Evolutionary conservation across 2,329 filamentous ascomycete genomes (phyloP).

Genomic region (Stachybotrys elegans): DNA sequence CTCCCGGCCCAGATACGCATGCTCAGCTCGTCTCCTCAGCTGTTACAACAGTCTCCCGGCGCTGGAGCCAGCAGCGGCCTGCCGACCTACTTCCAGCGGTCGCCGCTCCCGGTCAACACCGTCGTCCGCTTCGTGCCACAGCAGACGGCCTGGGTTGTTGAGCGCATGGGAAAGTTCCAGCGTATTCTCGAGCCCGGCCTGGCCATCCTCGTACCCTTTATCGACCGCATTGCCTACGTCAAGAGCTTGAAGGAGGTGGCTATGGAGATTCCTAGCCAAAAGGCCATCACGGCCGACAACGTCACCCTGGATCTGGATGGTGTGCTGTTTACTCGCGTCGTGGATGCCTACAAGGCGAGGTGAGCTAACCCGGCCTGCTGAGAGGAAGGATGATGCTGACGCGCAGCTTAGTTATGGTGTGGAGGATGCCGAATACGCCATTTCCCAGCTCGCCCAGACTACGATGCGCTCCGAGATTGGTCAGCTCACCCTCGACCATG

Average conservation of each 20-base stretch:
- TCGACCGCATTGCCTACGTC: conserved; percentile 96
- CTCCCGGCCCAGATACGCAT: conserved; percentile 14
- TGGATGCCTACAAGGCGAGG: conserved; percentile 98
- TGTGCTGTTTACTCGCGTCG: conserved; percentile 90
- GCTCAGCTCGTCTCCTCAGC: conserved; percentile 24
- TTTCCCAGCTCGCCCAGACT: conserved; percentile 94
- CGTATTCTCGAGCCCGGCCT: conserved; percentile 89
- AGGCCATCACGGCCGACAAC: conserved; percentile 97
- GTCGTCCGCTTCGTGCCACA: conserved; percentile 97
- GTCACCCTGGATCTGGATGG: conserved; percentile 95
- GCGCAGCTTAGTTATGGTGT: conserved; percentile 73
- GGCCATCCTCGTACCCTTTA: conserved; percentile 79
- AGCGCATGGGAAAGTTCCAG: conserved; percentile 98
- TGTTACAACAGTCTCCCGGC: conserved; percentile 24
- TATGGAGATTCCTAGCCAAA: conserved; percentile 95
- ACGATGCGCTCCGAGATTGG: conserved; percentile 99
- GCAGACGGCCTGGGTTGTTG: conserved; percentile 98
- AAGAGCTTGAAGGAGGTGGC: conserved; percentile 95
- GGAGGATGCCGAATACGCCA: conserved; percentile 97
- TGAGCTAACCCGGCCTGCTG: too few relatives aligned
- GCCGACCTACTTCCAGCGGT: conserved; percentile 75
- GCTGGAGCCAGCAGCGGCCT: conserved; percentile 28
- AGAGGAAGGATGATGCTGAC: neutral
- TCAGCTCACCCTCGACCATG: conserved; percentile 92
- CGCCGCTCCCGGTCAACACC: conserved; percentile 82